A percentile compares a stretch with the other conserved stretches of the same genome.
These are phyloP conservation scores for Nicotiana rustica DNA, from an alignment of 305 asterid species.

Conservation along the genomic window DNA sequence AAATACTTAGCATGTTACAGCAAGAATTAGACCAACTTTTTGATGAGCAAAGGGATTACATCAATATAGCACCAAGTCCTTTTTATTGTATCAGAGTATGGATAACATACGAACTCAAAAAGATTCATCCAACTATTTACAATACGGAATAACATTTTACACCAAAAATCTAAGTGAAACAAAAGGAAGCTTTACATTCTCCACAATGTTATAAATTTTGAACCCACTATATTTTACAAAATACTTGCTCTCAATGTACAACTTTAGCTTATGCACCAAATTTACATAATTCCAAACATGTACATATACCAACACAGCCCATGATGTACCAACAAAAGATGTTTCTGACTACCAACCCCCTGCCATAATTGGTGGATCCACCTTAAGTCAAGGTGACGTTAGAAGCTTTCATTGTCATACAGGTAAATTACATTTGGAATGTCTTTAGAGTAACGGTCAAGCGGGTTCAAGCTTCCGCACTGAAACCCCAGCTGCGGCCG, in stretches of 20 bases:
- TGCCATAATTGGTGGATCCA: neutral
- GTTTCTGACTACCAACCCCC: neutral
- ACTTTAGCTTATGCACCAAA: neutral
- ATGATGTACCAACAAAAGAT: neutral
- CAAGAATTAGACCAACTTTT: neutral
- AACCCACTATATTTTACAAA: neutral
- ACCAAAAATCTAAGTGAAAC: neutral
- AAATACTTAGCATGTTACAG: conserved; percentile 3
- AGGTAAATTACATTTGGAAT: neutral
- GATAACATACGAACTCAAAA: neutral
- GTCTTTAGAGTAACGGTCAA: neutral
- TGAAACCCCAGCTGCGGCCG: neutral
- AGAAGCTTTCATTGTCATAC: neutral
- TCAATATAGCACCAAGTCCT: neutral
- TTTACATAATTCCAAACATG: conserved; percentile 4
- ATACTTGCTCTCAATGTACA: neutral
- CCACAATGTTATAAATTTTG: neutral
- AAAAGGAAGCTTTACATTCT: neutral
- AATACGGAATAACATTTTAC: neutral
- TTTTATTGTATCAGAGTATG: neutral
- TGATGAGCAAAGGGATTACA: neutral
- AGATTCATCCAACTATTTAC: neutral
- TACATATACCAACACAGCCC: neutral
- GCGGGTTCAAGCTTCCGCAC: neutral
- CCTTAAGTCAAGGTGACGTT: neutral